phyloP scores from a whole-genome alignment of 2,329 filamentous ascomycete genomes.

The Nannizzia gypsea region DNA sequence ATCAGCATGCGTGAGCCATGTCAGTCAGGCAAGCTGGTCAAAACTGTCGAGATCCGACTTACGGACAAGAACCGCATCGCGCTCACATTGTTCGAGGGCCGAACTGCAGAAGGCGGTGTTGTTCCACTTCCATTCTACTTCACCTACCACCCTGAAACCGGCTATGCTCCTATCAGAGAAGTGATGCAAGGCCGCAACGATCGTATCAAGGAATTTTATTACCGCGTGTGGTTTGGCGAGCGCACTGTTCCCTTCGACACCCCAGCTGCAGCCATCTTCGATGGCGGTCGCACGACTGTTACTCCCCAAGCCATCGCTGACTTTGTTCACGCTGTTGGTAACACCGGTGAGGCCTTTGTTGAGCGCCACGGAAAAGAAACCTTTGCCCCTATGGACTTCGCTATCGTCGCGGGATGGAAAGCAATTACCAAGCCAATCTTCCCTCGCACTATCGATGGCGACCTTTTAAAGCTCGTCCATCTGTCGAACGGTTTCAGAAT shows the following conservation, averaged over 20 bases:
- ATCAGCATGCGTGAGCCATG: slow-evolving; percentile 83
- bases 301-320: slow-evolving; percentile 91
- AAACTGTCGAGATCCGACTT: slow-evolving; percentile 76
- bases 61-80: slow-evolving; percentile 65
- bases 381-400: slow-evolving; percentile 96
- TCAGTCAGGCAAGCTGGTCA: slow-evolving; percentile 71
- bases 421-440: slow-evolving; percentile 99
- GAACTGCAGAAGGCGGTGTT: slow-evolving; percentile 70
- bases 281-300: slow-evolving; percentile 76
- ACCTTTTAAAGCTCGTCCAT: slow-evolving; percentile 90
- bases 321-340: slow-evolving; percentile 97
- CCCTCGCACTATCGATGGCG: slow-evolving; percentile 88
- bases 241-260: slow-evolving; percentile 74
- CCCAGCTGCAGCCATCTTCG: slow-evolving; percentile 74
- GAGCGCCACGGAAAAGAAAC: slow-evolving; percentile 89
- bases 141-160: slow-evolving; percentile 86
- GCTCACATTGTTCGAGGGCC: slow-evolving; percentile 85
- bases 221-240: slow-evolving; percentile 90
- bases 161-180: slow-evolving; percentile 94
- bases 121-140: slow-evolving; percentile 79
- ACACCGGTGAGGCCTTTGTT: slow-evolving; percentile 94
- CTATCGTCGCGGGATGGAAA: slow-evolving; percentile 97
- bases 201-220: slow-evolving; percentile 99
- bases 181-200: slow-evolving; percentile 95
- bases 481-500: slow-evolving; percentile 97